These are phyloP conservation scores for Thelonectria discophora DNA, from an alignment of 2,329 filamentous ascomycete species.

Conservation along the genomic window DNA sequence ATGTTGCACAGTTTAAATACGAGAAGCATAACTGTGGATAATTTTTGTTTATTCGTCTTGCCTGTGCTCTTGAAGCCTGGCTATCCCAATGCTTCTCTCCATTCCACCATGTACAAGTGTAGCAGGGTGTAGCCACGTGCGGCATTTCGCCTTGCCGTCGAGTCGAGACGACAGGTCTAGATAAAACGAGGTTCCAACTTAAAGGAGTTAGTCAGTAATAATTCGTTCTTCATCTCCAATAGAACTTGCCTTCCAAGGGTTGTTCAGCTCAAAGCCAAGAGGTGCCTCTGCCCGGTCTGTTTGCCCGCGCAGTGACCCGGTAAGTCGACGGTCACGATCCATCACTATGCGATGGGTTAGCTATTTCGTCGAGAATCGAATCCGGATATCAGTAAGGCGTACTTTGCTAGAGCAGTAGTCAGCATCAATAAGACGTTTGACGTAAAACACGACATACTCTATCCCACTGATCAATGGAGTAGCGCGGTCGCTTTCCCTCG, in stretches of 20 bases:
- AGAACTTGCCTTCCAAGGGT: constrained; percentile 67
- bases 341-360: constrained; percentile 61
- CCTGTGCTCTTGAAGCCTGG: constrained; percentile 11
- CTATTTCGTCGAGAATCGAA: constrained; percentile 10
- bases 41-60: constrained; percentile 30
- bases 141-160: constrained; percentile 24
- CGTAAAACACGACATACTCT: constrained; percentile 59
- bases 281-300: constrained; percentile 64
- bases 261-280: constrained; percentile 68
- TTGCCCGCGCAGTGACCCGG: constrained; percentile 67
- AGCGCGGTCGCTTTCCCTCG: constrained; percentile 68
- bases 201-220: constrained; percentile 6
- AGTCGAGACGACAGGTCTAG: constrained; percentile 43
- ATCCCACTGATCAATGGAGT: constrained; percentile 71
- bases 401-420: constrained; percentile 62
- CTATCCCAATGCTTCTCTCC: constrained; percentile 18
- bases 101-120: constrained; percentile 35
- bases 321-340: constrained; percentile 70
- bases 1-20: not conserved
- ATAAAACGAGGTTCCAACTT: constrained; percentile 64
- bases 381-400: constrained; percentile 35
- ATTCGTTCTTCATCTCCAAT: not conserved
- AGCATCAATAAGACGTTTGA: constrained; percentile 34
- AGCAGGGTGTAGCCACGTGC: constrained; percentile 21
- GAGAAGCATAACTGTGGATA: not conserved